A percentile compares a stretch with the other conserved stretches of the same genome.
Evolutionary conservation across 176 grass and related monocot genomes (phyloP).

Genomic region (Alopecurus myosuroides): DNA sequence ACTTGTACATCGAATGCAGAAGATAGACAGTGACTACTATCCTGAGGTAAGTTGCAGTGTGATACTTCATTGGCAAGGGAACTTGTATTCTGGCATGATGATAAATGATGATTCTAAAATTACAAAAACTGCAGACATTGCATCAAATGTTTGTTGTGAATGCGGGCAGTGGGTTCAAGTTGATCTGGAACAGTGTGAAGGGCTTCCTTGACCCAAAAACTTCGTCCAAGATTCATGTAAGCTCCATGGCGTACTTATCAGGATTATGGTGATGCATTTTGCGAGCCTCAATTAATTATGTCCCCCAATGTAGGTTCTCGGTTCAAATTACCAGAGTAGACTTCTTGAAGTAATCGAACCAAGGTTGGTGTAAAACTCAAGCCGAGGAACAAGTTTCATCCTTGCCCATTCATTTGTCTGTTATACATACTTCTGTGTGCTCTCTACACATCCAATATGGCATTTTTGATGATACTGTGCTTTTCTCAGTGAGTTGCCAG

Average conservation of each 20-base stretch:
- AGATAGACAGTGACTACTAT: slow-evolving; percentile 95
- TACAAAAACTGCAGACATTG: slow-evolving; percentile 55
- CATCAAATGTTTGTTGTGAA: slow-evolving; percentile 99
- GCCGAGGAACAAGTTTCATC: not conserved
- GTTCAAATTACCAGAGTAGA: slow-evolving; percentile 73
- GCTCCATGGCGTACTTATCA: not conserved
- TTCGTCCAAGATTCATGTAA: slow-evolving; percentile 96
- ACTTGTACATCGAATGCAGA: slow-evolving; percentile 71
- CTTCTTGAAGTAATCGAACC: slow-evolving; percentile 91
- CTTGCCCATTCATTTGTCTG: not conserved
- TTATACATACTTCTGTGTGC: not conserved
- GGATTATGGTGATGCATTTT: not conserved
- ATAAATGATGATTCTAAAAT: not conserved
- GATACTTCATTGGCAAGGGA: not conserved
- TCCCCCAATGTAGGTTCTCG: slow-evolving; percentile 58
- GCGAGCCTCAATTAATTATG: not conserved
- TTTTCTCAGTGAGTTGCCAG: slow-evolving; percentile 83
- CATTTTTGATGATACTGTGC: slow-evolving; percentile 11
- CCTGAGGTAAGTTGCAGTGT: slow-evolving; percentile 63
- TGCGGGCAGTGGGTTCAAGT: slow-evolving; percentile 85
- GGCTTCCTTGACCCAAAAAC: slow-evolving; percentile 99
- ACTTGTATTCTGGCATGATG: not conserved
- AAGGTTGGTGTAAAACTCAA: slow-evolving; percentile 46
- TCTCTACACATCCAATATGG: not conserved
- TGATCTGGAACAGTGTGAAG: slow-evolving; percentile 92